Percentiles rank a stretch among this genome's conserved stretches.
phyloP scores from a whole-genome alignment of 306 rosid genomes.

The Carpinus viminea region DNA sequence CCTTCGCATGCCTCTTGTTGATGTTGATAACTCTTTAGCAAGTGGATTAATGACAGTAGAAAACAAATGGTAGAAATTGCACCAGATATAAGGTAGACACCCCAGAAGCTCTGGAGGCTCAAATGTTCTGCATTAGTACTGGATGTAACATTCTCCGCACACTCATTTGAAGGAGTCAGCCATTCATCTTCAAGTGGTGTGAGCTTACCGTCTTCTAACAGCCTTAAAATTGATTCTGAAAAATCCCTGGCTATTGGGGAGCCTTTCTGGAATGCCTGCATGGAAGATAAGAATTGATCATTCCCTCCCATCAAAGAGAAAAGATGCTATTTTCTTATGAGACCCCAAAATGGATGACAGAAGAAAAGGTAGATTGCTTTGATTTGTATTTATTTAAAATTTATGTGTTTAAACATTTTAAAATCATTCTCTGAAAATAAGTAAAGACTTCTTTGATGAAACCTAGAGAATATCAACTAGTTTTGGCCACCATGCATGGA shows the following conservation, averaged over 20 bases:
- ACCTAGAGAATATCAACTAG: too few relatives aligned
- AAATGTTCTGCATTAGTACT: slow-evolving; percentile 24
- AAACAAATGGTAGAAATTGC: slow-evolving; percentile 52
- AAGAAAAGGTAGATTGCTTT: too few relatives aligned
- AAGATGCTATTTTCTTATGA: not conserved
- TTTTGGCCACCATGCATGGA: not conserved
- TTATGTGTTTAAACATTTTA: too few relatives aligned
- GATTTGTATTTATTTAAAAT: too few relatives aligned
- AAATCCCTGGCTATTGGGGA: slow-evolving; percentile 60
- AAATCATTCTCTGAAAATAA: too few relatives aligned
- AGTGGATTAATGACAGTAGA: slow-evolving; percentile 31
- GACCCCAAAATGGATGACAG: too few relatives aligned
- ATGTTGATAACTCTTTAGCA: slow-evolving; percentile 6
- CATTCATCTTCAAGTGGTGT: slow-evolving; percentile 38
- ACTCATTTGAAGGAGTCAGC: slow-evolving; percentile 26
- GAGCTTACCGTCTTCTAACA: slow-evolving; percentile 42
- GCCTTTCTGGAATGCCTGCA: slow-evolving; percentile 70
- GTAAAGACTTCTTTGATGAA: too few relatives aligned
- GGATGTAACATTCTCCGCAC: slow-evolving; percentile 31
- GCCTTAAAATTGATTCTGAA: slow-evolving; percentile 52
- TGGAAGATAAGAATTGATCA: not conserved
- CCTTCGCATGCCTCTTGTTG: slow-evolving; percentile 23
- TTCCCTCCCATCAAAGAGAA: too few relatives aligned
- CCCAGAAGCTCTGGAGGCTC: slow-evolving; percentile 54
- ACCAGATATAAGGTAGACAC: slow-evolving; percentile 52